Percentiles rank a stretch among this genome's conserved stretches.
These are phyloP conservation scores for Xylaria arbuscula DNA, from an alignment of 2,329 filamentous ascomycete species.

Conservation along the genomic window DNA sequence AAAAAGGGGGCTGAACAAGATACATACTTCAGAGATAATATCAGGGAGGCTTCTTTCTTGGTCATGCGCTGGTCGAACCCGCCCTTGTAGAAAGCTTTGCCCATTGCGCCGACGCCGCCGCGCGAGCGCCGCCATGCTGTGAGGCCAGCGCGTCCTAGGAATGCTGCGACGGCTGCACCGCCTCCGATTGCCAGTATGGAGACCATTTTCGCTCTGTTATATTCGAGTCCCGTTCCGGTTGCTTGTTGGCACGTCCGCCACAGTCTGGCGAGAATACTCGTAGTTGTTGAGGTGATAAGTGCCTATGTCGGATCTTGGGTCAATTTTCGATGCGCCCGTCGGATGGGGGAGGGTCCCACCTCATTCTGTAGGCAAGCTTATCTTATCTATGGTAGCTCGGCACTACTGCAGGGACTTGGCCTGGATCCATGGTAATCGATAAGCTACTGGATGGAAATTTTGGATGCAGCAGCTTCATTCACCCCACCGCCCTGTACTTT, in stretches of 20 bases:
- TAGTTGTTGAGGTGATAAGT: not conserved
- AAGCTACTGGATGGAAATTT: slow-evolving; percentile 35
- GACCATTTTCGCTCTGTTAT: slow-evolving; percentile 60
- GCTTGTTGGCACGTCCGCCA: not conserved
- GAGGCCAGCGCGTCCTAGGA: slow-evolving; percentile 86
- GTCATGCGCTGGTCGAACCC: slow-evolving; percentile 98
- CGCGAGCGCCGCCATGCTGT: slow-evolving; percentile 87
- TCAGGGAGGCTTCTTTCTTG: slow-evolving; percentile 87
- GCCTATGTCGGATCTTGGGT: not conserved
- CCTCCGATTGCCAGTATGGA: slow-evolving; percentile 63
- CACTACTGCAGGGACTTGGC: slow-evolving; percentile 20
- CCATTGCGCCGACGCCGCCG: slow-evolving; percentile 80
- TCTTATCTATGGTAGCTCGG: slow-evolving; percentile 8
- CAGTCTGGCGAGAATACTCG: not conserved
- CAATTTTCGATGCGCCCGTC: slow-evolving; percentile 32
- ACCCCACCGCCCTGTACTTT: slow-evolving; percentile 35
- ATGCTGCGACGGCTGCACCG: slow-evolving; percentile 63
- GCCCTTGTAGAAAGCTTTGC: slow-evolving; percentile 96
- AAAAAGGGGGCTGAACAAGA: not conserved
- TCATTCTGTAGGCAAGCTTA: slow-evolving; percentile 4
- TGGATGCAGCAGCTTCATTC: slow-evolving; percentile 23
- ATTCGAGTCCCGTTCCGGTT: not conserved
- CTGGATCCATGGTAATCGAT: slow-evolving; percentile 24
- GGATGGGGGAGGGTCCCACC: slow-evolving; percentile 15
- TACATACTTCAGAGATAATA: slow-evolving; percentile 85